Evolutionary conservation across 2,329 filamentous ascomycete species (phyloP).

Genomic region (Macrophomina pseudophaseolina): DNA sequence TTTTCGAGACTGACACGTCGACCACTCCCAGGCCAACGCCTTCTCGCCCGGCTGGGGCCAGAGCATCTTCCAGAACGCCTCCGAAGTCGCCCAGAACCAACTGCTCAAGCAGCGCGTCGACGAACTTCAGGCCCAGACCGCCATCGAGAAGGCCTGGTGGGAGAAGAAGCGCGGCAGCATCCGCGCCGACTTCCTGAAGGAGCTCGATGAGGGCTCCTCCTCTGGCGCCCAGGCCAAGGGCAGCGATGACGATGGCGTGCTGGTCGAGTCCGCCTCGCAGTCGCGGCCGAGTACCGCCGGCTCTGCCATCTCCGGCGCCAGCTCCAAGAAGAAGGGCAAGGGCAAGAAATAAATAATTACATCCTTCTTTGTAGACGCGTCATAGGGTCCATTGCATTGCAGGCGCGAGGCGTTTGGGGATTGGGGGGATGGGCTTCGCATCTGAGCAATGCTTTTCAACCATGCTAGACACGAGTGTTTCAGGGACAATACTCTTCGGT

Average conservation of each 20-base stretch:
- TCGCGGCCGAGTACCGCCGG: constrained; percentile 17
- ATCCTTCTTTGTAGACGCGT: constrained; percentile 34
- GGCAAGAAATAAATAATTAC: constrained; percentile 60
- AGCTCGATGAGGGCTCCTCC: constrained; percentile 65
- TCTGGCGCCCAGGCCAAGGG: constrained; percentile 30
- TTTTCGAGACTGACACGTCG: no score
- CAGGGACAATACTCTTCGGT: neutral
- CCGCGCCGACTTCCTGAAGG: constrained; percentile 79
- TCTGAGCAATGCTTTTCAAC: neutral
- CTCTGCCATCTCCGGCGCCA: neutral
- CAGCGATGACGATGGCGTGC: constrained; percentile 75
- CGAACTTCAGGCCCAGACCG: constrained; percentile 73
- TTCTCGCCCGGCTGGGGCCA: constrained; percentile 89
- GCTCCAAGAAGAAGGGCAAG: constrained; percentile 64
- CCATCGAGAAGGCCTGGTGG: constrained; percentile 89
- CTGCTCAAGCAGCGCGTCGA: constrained; percentile 75
- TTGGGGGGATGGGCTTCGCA: constrained; percentile 15
- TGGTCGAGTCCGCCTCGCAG: constrained; percentile 67
- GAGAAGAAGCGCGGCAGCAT: constrained; percentile 78
- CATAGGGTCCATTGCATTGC: constrained; percentile 18
- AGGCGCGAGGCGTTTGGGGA: constrained; percentile 24
- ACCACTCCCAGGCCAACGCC: constrained; percentile 75
- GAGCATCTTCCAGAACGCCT: constrained; percentile 94
- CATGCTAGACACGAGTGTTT: neutral
- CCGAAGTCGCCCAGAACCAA: constrained; percentile 90